These are phyloP conservation scores for Petunia axillaris DNA, from an alignment of 257 asterid species.

Conservation along the genomic window DNA sequence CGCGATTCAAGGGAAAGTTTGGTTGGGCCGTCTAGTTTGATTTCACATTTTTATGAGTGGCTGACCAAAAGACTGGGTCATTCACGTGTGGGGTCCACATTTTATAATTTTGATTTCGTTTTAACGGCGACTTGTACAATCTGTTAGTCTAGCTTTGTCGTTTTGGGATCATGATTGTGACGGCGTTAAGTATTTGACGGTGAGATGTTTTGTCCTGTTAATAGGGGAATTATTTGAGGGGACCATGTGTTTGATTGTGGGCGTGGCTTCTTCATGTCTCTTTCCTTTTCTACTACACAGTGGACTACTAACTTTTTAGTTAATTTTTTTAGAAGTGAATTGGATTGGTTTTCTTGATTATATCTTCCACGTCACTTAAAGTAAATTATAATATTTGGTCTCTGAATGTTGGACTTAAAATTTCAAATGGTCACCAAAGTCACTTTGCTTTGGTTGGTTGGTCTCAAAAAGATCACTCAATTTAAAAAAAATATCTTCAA, in stretches of 20 bases:
- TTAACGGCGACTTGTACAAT: slow-evolving; percentile 1
- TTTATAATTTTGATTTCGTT: not conserved
- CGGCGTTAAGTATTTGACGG: slow-evolving; percentile 21
- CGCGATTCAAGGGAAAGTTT: not conserved
- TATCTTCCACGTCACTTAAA: slow-evolving; percentile 24
- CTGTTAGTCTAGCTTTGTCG: slow-evolving; percentile 7
- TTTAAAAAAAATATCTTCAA: no score
- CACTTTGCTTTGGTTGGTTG: no score
- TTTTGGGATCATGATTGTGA: not conserved
- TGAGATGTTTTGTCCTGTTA: slow-evolving; percentile 19
- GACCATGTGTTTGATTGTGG: slow-evolving; percentile 23
- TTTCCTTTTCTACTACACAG: not conserved
- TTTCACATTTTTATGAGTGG: not conserved
- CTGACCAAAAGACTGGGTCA: slow-evolving; percentile 14
- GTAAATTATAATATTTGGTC: not conserved
- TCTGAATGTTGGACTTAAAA: not conserved
- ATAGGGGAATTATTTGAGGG: slow-evolving; percentile 2
- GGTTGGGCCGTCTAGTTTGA: slow-evolving; percentile 21
- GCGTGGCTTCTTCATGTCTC: not conserved
- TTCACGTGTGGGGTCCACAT: slow-evolving; percentile 19
- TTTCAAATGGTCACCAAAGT: no score
- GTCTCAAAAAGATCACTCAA: no score
- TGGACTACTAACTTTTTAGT: not conserved
- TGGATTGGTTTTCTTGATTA: not conserved
- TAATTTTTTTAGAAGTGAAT: not conserved